These are phyloP conservation scores for Paecilomyces fulvus DNA, from an alignment of 2,329 filamentous ascomycete genomes.

Conservation along the genomic window DNA sequence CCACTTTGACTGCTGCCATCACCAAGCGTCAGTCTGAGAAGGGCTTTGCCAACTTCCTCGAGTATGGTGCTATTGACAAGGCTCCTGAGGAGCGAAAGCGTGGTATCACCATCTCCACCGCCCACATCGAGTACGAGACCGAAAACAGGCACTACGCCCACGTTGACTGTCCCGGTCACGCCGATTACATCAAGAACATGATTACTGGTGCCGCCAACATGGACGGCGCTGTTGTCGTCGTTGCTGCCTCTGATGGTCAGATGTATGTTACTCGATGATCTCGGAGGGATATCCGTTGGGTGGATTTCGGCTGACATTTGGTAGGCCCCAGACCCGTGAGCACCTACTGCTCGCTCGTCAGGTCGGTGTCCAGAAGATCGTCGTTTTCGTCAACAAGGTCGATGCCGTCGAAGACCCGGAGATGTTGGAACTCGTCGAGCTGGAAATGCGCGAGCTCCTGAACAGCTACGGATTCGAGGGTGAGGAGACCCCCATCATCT, in stretches of 20 bases:
- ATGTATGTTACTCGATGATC: conserved; percentile 50
- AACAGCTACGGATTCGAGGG: conserved; percentile 92
- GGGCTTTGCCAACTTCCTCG: conserved; percentile 87
- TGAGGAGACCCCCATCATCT: conserved; percentile 92
- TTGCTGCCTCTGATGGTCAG: conserved; percentile 95
- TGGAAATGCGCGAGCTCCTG: conserved; percentile 99
- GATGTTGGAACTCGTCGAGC: conserved; percentile 99
- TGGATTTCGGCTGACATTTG: conserved; percentile 10
- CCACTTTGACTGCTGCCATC: conserved; percentile 95
- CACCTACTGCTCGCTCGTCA: conserved; percentile 96
- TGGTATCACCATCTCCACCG: conserved; percentile 98
- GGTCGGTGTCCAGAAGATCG: conserved; percentile 95
- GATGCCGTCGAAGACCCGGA: conserved; percentile 95
- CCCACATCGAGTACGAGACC: conserved; percentile 97
- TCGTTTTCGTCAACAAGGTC: conserved; percentile 99
- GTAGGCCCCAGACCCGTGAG: conserved; percentile 87
- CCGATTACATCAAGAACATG: conserved; percentile 99
- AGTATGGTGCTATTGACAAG: conserved; percentile 98
- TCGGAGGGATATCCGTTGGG: background rate
- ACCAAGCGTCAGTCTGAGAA: conserved; percentile 97
- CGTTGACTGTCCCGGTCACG: conserved; percentile 99
- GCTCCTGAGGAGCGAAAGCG: conserved; percentile 98
- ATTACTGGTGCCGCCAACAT: conserved; percentile 99
- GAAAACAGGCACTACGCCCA: conserved; percentile 94
- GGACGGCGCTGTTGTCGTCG: conserved; percentile 98